These are phyloP conservation scores for Rhodamnia argentea DNA, from an alignment of 345 rosid genomes.

Conservation along the genomic window DNA sequence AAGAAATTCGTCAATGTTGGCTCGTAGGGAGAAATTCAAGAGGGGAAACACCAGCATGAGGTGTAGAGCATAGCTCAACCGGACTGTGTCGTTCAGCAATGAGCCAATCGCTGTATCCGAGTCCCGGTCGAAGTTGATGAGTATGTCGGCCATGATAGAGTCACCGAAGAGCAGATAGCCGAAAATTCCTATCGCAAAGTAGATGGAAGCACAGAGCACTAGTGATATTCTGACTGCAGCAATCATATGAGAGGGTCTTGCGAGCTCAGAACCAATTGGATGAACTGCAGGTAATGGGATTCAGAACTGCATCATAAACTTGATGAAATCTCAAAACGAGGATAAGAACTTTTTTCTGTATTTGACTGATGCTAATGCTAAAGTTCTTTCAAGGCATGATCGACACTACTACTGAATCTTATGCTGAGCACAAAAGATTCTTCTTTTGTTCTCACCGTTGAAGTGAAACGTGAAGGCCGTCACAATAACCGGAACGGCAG, in stretches of 20 bases:
- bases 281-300: slow-evolving; percentile 43
- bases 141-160: slow-evolving; percentile 62
- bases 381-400: neutral
- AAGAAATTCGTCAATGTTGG: slow-evolving; percentile 57
- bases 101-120: slow-evolving; percentile 38
- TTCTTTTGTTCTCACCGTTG: slow-evolving; percentile 39
- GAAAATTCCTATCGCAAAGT: slow-evolving; percentile 51
- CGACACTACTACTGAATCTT: neutral
- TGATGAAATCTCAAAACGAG: neutral
- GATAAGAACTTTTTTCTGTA: neutral
- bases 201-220: slow-evolving; percentile 46
- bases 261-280: slow-evolving; percentile 65
- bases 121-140: slow-evolving; percentile 61
- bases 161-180: slow-evolving; percentile 83
- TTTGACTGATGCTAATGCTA: neutral
- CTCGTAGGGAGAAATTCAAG: slow-evolving; percentile 64
- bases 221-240: slow-evolving; percentile 53
- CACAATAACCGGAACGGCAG: slow-evolving; percentile 84
- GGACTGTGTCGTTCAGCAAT: slow-evolving; percentile 42
- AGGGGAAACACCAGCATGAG: slow-evolving; percentile 81
- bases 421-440: neutral
- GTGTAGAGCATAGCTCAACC: slow-evolving; percentile 75
- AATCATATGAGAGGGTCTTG: slow-evolving; percentile 48
- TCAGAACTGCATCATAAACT: neutral
- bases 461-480: slow-evolving; percentile 93